These are phyloP conservation scores for Flaveria ramosissima DNA, from an alignment of 129 eudicot genomes.

Conservation along the genomic window DNA sequence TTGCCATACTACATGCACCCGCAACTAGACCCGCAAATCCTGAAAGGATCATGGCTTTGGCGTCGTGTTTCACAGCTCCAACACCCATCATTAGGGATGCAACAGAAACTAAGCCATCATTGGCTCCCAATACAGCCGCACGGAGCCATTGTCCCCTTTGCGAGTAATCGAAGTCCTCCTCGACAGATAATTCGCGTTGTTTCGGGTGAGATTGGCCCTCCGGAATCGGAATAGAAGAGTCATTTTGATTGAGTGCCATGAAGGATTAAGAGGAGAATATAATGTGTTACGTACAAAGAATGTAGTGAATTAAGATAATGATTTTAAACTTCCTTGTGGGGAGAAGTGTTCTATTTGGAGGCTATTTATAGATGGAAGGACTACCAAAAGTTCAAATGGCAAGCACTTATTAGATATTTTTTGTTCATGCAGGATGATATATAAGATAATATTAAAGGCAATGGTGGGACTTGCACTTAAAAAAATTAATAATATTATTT, in stretches of 20 bases:
- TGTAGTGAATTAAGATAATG: not conserved
- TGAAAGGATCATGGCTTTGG: slow-evolving; percentile 36
- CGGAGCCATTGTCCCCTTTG: slow-evolving; percentile 45
- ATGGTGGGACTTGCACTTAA: slow-evolving; percentile 31
- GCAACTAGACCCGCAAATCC: slow-evolving; percentile 43
- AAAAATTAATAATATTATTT: not conserved
- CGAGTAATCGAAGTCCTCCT: slow-evolving; percentile 33
- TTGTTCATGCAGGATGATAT: not conserved
- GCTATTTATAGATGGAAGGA: slow-evolving; percentile 35
- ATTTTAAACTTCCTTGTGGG: slow-evolving; percentile 25
- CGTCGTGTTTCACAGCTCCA: slow-evolving; percentile 36
- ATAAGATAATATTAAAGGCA: slow-evolving; percentile 31
- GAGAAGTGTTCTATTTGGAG: slow-evolving; percentile 13
- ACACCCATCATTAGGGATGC: slow-evolving; percentile 43
- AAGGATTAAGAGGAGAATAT: not conserved
- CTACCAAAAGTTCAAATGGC: not conserved
- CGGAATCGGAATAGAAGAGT: slow-evolving; percentile 5
- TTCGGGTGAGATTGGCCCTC: not conserved
- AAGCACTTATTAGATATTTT: not conserved
- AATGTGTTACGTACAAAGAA: not conserved
- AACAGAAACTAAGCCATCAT: slow-evolving; percentile 35
- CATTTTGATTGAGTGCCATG: slow-evolving; percentile 28
- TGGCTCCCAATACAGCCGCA: slow-evolving; percentile 43
- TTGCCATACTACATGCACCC: slow-evolving; percentile 43
- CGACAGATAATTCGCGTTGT: slow-evolving; percentile 1